Base-by-base conservation (phyloP, 768 basidiomycete genomes). In the Trametes cubensis region DNA sequence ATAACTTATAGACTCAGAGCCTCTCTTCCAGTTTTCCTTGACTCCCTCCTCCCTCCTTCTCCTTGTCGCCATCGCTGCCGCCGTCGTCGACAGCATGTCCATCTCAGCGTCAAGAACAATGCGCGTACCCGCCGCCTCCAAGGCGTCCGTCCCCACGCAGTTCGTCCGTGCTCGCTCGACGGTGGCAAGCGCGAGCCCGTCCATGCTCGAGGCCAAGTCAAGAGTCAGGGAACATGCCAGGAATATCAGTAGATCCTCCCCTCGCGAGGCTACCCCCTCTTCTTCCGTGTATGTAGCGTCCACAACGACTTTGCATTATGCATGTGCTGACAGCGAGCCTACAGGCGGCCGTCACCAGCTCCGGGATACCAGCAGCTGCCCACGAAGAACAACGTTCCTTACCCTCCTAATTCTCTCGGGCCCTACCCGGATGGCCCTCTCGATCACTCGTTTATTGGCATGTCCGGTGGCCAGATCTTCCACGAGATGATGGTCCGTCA, bases 401-500 rank as follows among this genome's bases (percentile, higher is more conserved):
- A 74, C 62, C 72, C 78, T 58, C 66, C 74, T 1, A 73, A 77
- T 40, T 55, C 74, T 25, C 64, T 74, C 39, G 72, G 74, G 11
- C 69, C 77, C 3, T 67, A 77, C 28, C 80, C 82, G 1, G 80
- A 79, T 64, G 76, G 78, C 21, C 80, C 80, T 42, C 76, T 91
- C 62, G 93, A 95, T 73, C 82, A 87, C 69, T 88, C 90, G 8
- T 98, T 99, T 71, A 83, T 98, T 58, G 97, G 96, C 51, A 84
- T 95, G 74, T 93, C 94, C 21, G 96, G 96, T 14, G 96, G 96
- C 26, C 85, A 98, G 76, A 98, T 99, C 72, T 97, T 99, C 80
- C 95, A 99, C 75, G 96, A 99, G 78, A 98, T 99, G 96, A 96
- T 99, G 93, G 87, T 95, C 63, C 84, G 96, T 48, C 97, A 99